Base-by-base conservation (phyloP, 1,139 yeast genomes). In the Komagataea norvegica region DNA sequence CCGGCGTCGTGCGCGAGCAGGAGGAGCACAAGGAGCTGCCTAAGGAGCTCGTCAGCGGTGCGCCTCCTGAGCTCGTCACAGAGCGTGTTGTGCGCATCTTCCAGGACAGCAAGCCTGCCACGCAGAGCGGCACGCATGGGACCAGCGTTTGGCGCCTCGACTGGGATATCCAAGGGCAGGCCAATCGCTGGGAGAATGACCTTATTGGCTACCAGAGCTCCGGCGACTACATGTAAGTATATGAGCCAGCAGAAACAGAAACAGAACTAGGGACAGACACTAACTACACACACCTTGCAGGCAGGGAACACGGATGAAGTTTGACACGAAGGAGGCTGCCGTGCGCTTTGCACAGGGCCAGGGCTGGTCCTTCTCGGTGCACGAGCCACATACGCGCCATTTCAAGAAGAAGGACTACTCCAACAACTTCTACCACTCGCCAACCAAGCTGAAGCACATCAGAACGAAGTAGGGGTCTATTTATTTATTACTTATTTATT, bases 151-250 rank as follows among this genome's bases (percentile, higher is more conserved):
- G 95, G 95, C 77, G 76, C 56, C 58, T 86, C 46, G 95, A 86
- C 62, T 86, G 93, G 91, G 95, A 86, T 55, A 74, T 83, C 29
- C 66, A 81, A 41, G 80, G 80, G 33, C 77, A 81, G 53, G 87
- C 84, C 28, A 79, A 85, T 66, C 70, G 94, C 58, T 86, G 95
- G 95, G 95, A 85, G 59, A 85, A 86, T 61, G 93, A 85, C 56
- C 68, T 85, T 56, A 86, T 85, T 64, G 95, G 95, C 14, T 86
- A 84, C 68, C 89, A 85, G 53, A 75, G 86, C 25, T 69, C 85
- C 31, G 77, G 85, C 23, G 95, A 86, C 61, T 80, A 77, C 62
- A 81, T 86, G 93, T 56, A 44, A 35, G 58, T 49, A 9, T 17
- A 10, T 8, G n/a, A n/a, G n/a, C n/a, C n/a, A n/a, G n/a, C n/a